Base-by-base conservation (phyloP, 495 filamentous ascomycete species). In the Bacidia rubella region DNA sequence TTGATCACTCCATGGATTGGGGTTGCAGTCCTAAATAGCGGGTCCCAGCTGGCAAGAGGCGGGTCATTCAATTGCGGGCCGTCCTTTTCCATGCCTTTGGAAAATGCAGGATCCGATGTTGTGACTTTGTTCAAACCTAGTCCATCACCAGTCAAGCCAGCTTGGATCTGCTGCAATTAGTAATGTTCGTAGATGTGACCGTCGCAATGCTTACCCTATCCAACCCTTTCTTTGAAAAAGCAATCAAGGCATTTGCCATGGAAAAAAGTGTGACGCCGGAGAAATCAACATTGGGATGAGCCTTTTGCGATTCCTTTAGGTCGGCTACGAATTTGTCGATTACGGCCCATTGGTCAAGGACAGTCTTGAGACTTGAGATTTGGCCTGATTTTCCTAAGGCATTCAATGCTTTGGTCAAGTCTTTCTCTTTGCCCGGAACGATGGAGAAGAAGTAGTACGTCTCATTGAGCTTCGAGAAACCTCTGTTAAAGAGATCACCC, bases 151-250 rank as follows among this genome's bases (percentile, higher is more conserved):
- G 32, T 9, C 32, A 39, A 39, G 32, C 32, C 32, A 39, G 32
- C 32, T 56, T 39, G 56, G 17, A 10, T 62, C 59, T 3, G 38
- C 53, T 12, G 67, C 50, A 20, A 54, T 62, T 29, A 67, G 59
- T 63, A 62, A 24, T 24, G 35, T 41, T 23, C n/a, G 0, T 49
- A 26, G 20, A 47, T 27, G 23, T 22, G 45, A 55, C 39, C 32
- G 24, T 38, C 2, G 22, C 35, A 54, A 55, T 40, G 27, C 57
- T 54, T 44, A 69, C 66, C 44, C 62, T 56, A 1, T 20, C 20
- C 9, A 69, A 41, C 2, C 66, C 66, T 39, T 60, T 68, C 22
- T 57, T 45, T 32, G 54, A 59, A 47, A 69, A 68, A 23, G 57
- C 57, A 39, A 69, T 57, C 32, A 39, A 39, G 32, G 32, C 32